Conservation (phyloP, 257 asterid genomes). For the Scutellaria galericulata region DNA sequence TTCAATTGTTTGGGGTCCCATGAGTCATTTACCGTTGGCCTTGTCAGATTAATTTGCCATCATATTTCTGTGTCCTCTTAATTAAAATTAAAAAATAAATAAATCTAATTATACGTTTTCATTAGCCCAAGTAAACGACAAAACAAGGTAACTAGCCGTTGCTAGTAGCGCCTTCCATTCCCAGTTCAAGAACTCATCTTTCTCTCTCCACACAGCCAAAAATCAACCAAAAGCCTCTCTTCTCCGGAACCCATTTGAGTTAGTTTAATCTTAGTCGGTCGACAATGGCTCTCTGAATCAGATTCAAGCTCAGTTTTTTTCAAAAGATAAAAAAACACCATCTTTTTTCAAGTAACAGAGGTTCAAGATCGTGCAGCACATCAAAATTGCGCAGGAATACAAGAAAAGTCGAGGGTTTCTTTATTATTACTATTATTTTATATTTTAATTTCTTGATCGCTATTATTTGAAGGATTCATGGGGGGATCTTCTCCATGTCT, state of each 20-base stretch:
- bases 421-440: neutral
- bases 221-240: constrained; percentile 15
- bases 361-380: neutral
- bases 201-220: neutral
- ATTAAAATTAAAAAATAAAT: too few relatives aligned
- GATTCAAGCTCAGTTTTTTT: constrained; percentile 1
- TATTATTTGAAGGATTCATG: constrained; percentile 43
- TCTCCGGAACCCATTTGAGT: constrained; percentile 27
- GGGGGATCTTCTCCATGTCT: constrained; percentile 71
- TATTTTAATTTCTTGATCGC: neutral
- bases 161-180: too few relatives aligned
- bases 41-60: too few relatives aligned
- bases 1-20: too few relatives aligned
- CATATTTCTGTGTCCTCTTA: too few relatives aligned
- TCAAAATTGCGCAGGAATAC: constrained; percentile 12
- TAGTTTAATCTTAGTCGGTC: neutral
- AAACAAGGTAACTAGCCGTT: too few relatives aligned
- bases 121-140: too few relatives aligned
- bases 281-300: constrained; percentile 30
- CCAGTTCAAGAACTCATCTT: too few relatives aligned
- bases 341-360: constrained; percentile 26
- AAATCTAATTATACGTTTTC: too few relatives aligned
- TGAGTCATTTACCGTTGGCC: too few relatives aligned
- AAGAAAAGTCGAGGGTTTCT: constrained; percentile 16
- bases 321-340: neutral